Evolutionary conservation across 2,329 filamentous ascomycete species (phyloP), one percentile per base, ranked within the genome.

Genomic region (Verticillium zaregamsianum): DNA sequence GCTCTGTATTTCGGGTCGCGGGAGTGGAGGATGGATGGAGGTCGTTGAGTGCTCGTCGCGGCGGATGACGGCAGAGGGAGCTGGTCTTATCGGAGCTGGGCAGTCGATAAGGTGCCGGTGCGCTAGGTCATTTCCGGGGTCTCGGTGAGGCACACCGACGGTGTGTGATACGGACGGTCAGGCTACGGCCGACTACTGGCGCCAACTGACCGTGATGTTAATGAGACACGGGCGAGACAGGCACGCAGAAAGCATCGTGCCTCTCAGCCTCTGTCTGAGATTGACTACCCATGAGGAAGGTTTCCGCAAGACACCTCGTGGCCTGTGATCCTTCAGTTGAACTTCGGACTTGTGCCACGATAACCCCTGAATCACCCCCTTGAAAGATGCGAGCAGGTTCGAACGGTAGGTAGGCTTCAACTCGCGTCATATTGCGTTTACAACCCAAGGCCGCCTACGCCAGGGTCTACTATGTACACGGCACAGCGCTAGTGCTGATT

Each of bases 41-140:
- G 59, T 57, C 59, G 63, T 52, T 62, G 56, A 59, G 57, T 61
- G 31, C 57, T 56, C 52, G 55, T 56, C 32, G 57, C 45, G 9
- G 58, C 56, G 45, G n/a, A 49, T 49, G 45, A 49, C 45, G 45
- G 45, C 45, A 23, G 45, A 49, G 45, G 45, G 45, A 49, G 45
- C 45, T 49, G 17, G 20, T 8, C 62, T 65, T 65, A 65, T 65
- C 63, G 63, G 62, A 65, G 62, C 63, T 64, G 23, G 32, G 45
- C 14, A 54, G 39, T 17, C 59, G 63, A 65, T 65, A 65, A 65
- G 59, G n/a, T 35, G 55, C 32, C n/a, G 55, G 4, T 11, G 20
- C 17, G 17, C 32, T 49, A 49, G 45, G 3, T 25, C 20, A 8
- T 23, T 23, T 23, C 45, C 45, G 20, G n/a, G n/a, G 8, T 25